Percentiles rank a stretch among this genome's conserved stretches.
Evolutionary conservation across 306 rosid species (phyloP).

Genomic region (Macrotyloma uniflorum): DNA sequence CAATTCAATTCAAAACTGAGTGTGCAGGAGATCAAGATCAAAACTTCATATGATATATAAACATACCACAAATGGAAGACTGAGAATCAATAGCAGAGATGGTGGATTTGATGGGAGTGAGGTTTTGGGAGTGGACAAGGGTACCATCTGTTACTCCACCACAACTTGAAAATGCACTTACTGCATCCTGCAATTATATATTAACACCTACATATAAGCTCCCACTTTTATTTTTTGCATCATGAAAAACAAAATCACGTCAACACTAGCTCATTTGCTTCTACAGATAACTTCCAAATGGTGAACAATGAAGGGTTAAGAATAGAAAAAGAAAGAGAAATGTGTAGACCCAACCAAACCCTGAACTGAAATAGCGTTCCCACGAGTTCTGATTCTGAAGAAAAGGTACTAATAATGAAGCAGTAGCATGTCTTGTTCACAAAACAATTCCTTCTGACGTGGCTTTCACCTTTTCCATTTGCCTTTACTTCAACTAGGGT

Average conservation of each 20-base stretch:
- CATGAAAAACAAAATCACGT: no score
- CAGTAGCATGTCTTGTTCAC: neutral
- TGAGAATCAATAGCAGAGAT: conserved; percentile 69
- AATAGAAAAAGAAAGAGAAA: neutral
- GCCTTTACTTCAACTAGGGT: neutral
- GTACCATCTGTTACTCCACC: conserved; percentile 47
- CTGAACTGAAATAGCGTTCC: conserved; percentile 31
- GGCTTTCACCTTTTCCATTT: conserved; percentile 1
- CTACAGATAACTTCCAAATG: no score
- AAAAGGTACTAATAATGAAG: neutral
- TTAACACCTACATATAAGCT: neutral
- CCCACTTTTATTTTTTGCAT: neutral
- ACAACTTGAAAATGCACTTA: conserved; percentile 50
- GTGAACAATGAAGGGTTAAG: neutral
- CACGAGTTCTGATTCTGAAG: conserved; percentile 32
- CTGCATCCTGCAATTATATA: conserved; percentile 56
- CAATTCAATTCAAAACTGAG: neutral
- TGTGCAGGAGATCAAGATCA: neutral
- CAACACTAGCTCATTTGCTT: no score
- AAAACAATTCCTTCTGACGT: conserved; percentile 21
- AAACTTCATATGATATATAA: neutral
- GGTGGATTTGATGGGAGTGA: conserved; percentile 53
- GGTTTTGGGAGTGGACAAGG: conserved; percentile 43
- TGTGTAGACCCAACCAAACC: neutral
- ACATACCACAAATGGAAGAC: conserved; percentile 62